These are phyloP conservation scores for Barnettozyma pratensis DNA, from an alignment of 805 yeast genomes.

Conservation along the genomic window DNA sequence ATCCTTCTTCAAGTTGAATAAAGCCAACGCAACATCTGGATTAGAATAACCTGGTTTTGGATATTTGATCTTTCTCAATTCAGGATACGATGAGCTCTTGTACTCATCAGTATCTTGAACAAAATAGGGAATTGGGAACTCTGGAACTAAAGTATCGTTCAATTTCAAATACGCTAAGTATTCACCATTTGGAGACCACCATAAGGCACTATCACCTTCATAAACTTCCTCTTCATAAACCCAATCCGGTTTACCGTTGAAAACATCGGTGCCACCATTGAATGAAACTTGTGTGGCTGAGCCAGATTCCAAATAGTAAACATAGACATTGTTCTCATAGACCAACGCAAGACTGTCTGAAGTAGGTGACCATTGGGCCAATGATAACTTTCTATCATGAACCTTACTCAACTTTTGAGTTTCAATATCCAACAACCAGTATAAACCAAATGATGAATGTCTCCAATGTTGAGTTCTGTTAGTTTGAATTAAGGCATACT, in stretches of 20 bases:
- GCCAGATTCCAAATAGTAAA: constrained; percentile 34
- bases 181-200: constrained; percentile 86
- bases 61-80: constrained; percentile 57
- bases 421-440: constrained; percentile 36
- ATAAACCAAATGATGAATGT: constrained; percentile 41
- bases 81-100: constrained; percentile 47
- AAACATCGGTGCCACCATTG: constrained; percentile 67
- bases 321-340: constrained; percentile 60
- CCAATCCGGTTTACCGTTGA: constrained; percentile 93
- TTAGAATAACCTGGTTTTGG: constrained; percentile 82
- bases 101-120: constrained; percentile 43
- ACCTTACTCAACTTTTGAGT: constrained; percentile 21
- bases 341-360: constrained; percentile 65
- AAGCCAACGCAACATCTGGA: constrained; percentile 55
- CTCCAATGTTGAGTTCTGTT: constrained; percentile 57
- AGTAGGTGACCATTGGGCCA: constrained; percentile 71
- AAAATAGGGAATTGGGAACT: constrained; percentile 69
- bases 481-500: constrained; percentile 53
- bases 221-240: constrained; percentile 90
- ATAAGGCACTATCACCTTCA: constrained; percentile 60
- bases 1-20: constrained; percentile 34
- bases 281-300: constrained; percentile 42
- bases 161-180: constrained; percentile 58
- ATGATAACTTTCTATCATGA: constrained; percentile 30
- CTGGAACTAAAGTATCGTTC: constrained; percentile 71